Conservation (phyloP, 176 grass and related monocot species). For the Ensete glaucum region DNA sequence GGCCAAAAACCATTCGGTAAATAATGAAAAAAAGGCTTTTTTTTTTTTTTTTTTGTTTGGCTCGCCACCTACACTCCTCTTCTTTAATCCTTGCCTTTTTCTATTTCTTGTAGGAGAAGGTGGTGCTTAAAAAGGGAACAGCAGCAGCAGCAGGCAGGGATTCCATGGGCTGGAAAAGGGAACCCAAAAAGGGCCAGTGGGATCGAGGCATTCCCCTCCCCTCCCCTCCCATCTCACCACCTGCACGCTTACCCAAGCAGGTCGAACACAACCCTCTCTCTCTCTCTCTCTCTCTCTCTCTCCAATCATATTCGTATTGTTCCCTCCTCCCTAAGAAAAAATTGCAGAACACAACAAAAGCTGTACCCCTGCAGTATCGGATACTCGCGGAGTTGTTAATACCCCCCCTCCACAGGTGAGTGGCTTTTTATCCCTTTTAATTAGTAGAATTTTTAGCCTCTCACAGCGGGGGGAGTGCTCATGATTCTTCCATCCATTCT, state of each 20-base stretch:
- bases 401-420: neutral
- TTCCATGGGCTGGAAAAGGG: conserved; percentile 16
- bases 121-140: conserved; percentile 6
- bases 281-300: neutral
- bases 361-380: neutral
- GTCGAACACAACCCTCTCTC: neutral
- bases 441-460: neutral
- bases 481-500: too few species aligned
- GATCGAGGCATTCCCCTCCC: neutral
- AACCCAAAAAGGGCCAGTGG: neutral
- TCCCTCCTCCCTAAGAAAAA: neutral
- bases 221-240: too few species aligned
- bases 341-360: neutral
- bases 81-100: neutral
- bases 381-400: neutral
- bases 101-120: neutral
- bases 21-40: neutral
- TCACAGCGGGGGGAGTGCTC: too few species aligned
- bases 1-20: neutral
- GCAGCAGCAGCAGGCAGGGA: neutral
- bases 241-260: conserved; percentile 2
- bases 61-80: neutral
- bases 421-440: neutral
- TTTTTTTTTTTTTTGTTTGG: neutral
- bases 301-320: neutral